phyloP scores from a whole-genome alignment of 257 asterid species.

The Salvia hispanica region DNA sequence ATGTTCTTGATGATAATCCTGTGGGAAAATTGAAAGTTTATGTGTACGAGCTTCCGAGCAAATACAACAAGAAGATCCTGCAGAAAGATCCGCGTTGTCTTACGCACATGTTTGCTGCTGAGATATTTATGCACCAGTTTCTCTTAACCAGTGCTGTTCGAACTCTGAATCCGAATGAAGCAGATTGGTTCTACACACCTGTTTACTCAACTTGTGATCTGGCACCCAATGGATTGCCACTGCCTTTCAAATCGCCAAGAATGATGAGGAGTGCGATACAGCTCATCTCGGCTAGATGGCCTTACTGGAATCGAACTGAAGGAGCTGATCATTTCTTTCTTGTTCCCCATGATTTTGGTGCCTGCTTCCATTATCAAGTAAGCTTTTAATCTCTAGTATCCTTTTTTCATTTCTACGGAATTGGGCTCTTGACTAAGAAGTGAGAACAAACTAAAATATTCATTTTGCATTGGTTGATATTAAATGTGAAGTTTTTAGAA shows the following conservation, averaged over 20 bases:
- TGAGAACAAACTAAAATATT: too few species aligned
- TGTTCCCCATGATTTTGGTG: conserved; percentile 91
- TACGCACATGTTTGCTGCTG: conserved; percentile 92
- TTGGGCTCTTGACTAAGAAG: too few species aligned
- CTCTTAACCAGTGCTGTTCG: conserved; percentile 73
- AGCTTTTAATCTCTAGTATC: conserved; percentile 25
- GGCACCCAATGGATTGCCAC: conserved; percentile 80
- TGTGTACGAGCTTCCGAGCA: conserved; percentile 85
- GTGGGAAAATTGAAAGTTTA: conserved; percentile 77
- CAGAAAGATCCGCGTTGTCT: conserved; percentile 86
- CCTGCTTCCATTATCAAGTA: conserved; percentile 85
- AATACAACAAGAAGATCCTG: conserved; percentile 77
- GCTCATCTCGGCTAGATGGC: conserved; percentile 78
- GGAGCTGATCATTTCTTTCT: conserved; percentile 89
- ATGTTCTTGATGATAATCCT: conserved; percentile 86
- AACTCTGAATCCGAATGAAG: conserved; percentile 80
- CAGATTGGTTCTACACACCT: conserved; percentile 86
- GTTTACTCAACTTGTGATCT: conserved; percentile 83
- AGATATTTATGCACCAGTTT: conserved; percentile 79
- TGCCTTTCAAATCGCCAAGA: conserved; percentile 80
- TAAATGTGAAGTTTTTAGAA: background rate
- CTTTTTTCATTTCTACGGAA: background rate
- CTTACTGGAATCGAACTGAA: conserved; percentile 78
- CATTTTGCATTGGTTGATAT: background rate
- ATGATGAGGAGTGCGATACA: conserved; percentile 87